These are phyloP conservation scores for Spathaspora passalidarum DNA, from an alignment of 805 yeast genomes.

Conservation along the genomic window DNA sequence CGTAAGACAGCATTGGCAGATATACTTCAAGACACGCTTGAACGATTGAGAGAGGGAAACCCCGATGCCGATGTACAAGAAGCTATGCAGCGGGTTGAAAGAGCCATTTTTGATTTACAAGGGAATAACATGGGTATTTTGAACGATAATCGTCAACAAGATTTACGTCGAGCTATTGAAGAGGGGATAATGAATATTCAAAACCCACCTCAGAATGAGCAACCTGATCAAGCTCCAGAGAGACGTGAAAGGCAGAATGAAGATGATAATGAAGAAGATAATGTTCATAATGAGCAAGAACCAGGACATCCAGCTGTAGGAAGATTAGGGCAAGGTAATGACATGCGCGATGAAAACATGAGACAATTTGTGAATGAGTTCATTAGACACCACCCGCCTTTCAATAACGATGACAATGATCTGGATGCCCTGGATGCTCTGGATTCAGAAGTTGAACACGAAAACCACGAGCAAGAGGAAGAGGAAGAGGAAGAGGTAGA, in stretches of 20 bases:
- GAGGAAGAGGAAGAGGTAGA: constrained; percentile 10
- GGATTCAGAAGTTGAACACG: neutral
- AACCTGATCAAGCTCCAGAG: neutral
- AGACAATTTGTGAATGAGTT: neutral
- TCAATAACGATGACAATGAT: neutral
- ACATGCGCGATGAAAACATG: neutral
- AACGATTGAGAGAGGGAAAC: constrained; percentile 21
- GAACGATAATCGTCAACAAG: constrained; percentile 13
- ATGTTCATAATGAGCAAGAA: too few species aligned
- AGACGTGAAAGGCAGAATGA: neutral
- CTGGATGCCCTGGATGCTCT: neutral
- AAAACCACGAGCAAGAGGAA: constrained; percentile 6
- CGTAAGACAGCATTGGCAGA: constrained; percentile 40
- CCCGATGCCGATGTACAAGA: constrained; percentile 16
- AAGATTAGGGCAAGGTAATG: neutral
- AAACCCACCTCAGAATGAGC: neutral
- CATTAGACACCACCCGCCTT: neutral
- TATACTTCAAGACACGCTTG: constrained; percentile 30
- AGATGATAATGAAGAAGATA: neutral
- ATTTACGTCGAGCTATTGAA: constrained; percentile 17
- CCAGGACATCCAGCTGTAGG: neutral
- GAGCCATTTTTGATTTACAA: constrained; percentile 26
- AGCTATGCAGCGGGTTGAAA: constrained; percentile 20
- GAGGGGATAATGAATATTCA: constrained; percentile 5
- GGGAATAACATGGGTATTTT: neutral